These are phyloP conservation scores for Porcisia deanei DNA, from an alignment of 208 protist genomes.

Conservation along the genomic window DNA sequence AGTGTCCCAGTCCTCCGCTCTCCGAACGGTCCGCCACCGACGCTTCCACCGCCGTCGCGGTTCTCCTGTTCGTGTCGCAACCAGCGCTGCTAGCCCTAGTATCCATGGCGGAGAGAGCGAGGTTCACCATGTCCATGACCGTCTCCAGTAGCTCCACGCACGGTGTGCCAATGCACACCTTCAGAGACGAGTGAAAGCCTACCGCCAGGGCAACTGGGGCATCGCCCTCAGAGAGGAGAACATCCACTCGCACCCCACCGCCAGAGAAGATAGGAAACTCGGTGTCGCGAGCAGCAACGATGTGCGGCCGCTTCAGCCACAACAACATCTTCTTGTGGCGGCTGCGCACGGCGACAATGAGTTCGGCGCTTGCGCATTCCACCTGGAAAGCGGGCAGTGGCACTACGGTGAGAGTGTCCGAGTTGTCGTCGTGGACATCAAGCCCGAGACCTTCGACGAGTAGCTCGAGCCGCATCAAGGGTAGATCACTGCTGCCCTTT, in stretches of 20 bases:
- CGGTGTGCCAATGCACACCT: conserved; percentile 65
- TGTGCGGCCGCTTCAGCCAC: conserved; percentile 49
- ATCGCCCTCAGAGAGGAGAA: conserved; percentile 38
- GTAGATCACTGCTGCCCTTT: conserved; percentile 23
- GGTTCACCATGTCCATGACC: conserved; percentile 79
- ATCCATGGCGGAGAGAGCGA: conserved; percentile 50
- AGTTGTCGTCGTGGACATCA: conserved; percentile 72
- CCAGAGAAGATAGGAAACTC: conserved; percentile 51
- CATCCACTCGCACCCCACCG: conserved; percentile 38
- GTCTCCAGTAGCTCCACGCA: conserved; percentile 78
- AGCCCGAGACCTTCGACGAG: conserved; percentile 63
- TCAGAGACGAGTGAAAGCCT: conserved; percentile 42
- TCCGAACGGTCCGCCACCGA: neutral
- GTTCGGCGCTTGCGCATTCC: conserved; percentile 48
- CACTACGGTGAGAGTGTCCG: conserved; percentile 30
- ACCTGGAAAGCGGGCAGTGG: conserved; percentile 50
- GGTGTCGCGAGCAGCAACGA: conserved; percentile 43
- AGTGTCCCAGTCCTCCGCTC: neutral
- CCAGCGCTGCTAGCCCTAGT: neutral
- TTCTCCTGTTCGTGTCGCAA: conserved; percentile 2
- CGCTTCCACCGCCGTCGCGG: neutral
- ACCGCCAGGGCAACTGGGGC: conserved; percentile 37
- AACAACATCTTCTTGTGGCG: conserved; percentile 49
- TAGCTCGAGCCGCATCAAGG: conserved; percentile 62
- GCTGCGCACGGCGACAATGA: conserved; percentile 64